Base-by-base conservation (phyloP, 192 early-diverging fungal genomes). In the Cetraspora pellucida region DNA sequence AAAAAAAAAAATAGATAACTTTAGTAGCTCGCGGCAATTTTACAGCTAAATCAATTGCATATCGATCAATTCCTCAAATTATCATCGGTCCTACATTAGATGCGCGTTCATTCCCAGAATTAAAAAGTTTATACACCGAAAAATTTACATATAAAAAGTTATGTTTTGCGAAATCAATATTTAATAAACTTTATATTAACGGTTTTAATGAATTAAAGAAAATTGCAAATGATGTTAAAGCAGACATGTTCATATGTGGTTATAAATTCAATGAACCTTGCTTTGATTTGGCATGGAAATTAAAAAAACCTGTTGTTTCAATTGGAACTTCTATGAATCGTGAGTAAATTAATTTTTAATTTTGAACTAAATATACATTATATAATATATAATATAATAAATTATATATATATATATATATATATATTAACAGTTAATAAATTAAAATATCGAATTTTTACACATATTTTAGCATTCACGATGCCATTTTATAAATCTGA, bases 201-300 rank as follows among this genome's bases (percentile, higher is more conserved):
- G 7, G 23, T 16, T 57, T 45, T 72, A 55, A 58, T 37, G n/a
- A 43, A 43, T 72, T 55, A 55, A 57, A n/a, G 23, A 57, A 30
- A 72, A 28, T 57, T 10, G 47, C 70, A 25, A 58, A 17, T 13
- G 70, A 72, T 37, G 10, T 21, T 13, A 58, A 52, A 25, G 19
- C 37, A 6, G 70, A 72, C 28, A 44, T 72, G 3, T 72, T 72
- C 55, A 19, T 72, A 37, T 72, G 70, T 58, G 70, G 55, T 37
- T 52, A 43, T 11, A 11, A 21, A 11, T 17, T 43, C 8, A 52
- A 72, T 43, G 70, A 72, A 17, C 50, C 52, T 7, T 72, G 70
- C n/a, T 30, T 57, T 57, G 70, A 72, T 57, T 14, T 58, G 5
- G 52, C 70, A 8, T 72, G 70, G 70, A 55, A 30, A 72, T 37